Evolutionary conservation across 768 basidiomycete species (phyloP), one percentile per base, ranked within the genome.

Genomic region (Suillus discolor): DNA sequence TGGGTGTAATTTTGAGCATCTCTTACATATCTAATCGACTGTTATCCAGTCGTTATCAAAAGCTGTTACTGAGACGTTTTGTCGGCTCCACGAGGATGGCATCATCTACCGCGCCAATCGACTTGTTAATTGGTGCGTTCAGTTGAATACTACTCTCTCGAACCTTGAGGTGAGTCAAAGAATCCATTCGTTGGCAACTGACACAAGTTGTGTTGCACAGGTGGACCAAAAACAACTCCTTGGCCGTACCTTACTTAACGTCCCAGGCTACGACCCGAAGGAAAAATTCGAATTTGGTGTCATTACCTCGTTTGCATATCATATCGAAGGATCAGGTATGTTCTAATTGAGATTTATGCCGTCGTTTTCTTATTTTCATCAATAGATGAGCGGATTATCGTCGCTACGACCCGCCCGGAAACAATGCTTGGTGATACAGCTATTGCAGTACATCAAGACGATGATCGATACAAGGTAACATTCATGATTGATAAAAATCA

Each of bases 351-450:
- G 18, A 34, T 28, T 28, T 25, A 7, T 16, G 9, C 5, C 3
- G 0, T 67, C 60, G 11, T 42, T 61, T 36, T 59, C 28, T 49
- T 28, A 67, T 6, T 28, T 36, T 25, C 38, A 25, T 36, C 25
- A 3, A 4, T 65, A 91, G 96, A 97, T 62, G 96, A 98, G 74
- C 90, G 84, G 73, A 90, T 99, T 66, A 83, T 97, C 62, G 89
- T 99, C 45, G 97, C 97, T 1, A 99, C 97, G 1, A 99, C 97
- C 6, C 94, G 97, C 82, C 96, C 96, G 0, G 97, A 99, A 78
- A 98, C 97, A 0, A 97, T 99, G 94, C 84, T 99, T 0, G 97
- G 97, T 42, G 97, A 99, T 84, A 94, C 96, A 2, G 97, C 93
- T 34, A 90, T 99, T 28, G 97, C 97, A 36, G 94, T 99, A 0